Evolutionary conservation across 441 rosid species (phyloP).

Genomic region (Brassica hybrid): DNA sequence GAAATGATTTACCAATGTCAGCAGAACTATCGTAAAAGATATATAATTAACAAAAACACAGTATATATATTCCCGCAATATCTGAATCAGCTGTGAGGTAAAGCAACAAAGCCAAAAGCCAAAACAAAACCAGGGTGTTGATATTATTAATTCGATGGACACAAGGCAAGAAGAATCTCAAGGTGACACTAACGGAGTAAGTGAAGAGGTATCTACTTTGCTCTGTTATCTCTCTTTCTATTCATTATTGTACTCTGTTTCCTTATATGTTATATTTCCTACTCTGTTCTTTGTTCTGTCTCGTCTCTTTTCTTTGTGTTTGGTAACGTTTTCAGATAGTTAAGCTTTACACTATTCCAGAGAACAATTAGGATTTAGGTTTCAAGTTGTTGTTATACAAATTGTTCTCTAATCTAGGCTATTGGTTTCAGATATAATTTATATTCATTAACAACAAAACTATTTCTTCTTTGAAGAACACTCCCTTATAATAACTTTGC

Average conservation of each 20-base stretch:
- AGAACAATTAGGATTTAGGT: constrained; percentile 24
- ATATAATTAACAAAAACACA: not conserved
- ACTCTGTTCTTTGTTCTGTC: not conserved
- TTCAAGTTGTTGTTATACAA: not conserved
- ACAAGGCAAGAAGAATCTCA: constrained; percentile 1
- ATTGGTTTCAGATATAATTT: not conserved
- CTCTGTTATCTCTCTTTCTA: not conserved
- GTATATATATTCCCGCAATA: not conserved
- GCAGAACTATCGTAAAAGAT: not conserved
- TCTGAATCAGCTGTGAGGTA: not conserved
- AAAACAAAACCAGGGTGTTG: constrained; percentile 11
- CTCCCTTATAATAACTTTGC: not conserved
- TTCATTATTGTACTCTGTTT: not conserved
- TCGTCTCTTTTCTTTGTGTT: not conserved
- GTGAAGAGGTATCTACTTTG: not conserved
- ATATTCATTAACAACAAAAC: not conserved
- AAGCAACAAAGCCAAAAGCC: constrained; percentile 3
- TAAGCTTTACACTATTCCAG: not conserved
- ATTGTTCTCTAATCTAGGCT: not conserved
- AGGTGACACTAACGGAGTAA: not conserved
- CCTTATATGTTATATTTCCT: not conserved
- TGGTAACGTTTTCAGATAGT: constrained; percentile 11
- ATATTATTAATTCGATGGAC: constrained; percentile 4
- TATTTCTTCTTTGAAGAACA: not conserved
- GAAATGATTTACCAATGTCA: not conserved